Percentiles rank a stretch among this genome's conserved stretches.
Evolutionary conservation across 2,329 filamentous ascomycete genomes (phyloP).

Genomic region (Monosporascus sp.): DNA sequence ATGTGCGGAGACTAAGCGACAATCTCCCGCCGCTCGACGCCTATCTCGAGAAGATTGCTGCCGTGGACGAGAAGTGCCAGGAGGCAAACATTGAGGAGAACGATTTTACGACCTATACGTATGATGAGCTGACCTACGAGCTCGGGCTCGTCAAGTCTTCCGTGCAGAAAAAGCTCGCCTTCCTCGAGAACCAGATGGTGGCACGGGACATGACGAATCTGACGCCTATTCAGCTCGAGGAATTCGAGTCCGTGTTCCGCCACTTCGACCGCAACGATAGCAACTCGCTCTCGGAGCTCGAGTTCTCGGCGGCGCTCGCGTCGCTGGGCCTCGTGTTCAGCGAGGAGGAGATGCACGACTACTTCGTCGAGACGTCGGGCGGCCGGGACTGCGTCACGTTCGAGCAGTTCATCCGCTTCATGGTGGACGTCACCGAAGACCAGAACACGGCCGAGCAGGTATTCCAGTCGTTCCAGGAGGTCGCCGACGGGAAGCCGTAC

Average conservation of each 20-base stretch:
- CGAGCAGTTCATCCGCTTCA: constrained; percentile 98
- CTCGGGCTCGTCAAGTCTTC: constrained; percentile 84
- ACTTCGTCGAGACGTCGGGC: constrained; percentile 81
- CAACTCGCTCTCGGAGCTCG: constrained; percentile 85
- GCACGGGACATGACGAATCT: constrained; percentile 98
- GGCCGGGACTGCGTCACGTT: constrained; percentile 81
- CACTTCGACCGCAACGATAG: constrained; percentile 94
- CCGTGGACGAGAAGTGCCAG: constrained; percentile 79
- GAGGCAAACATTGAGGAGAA: constrained; percentile 99
- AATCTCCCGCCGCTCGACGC: constrained; percentile 85
- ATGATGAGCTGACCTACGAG: constrained; percentile 94
- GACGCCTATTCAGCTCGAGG: constrained; percentile 94
- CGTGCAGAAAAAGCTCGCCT: constrained; percentile 92
- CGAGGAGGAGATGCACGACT: constrained; percentile 96
- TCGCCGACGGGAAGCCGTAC: constrained; percentile 97
- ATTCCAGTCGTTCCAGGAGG: constrained; percentile 94
- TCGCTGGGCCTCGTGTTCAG: constrained; percentile 93
- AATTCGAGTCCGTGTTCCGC: constrained; percentile 96
- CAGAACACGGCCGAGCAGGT: constrained; percentile 98
- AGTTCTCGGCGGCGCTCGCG: constrained; percentile 94
- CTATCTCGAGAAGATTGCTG: constrained; percentile 82
- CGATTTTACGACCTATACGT: constrained; percentile 98
- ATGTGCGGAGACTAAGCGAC: constrained; percentile 78
- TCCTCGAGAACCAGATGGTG: constrained; percentile 97
- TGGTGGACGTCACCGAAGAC: constrained; percentile 98